phyloP scores from a whole-genome alignment of 2,329 filamentous ascomycete species.

The Elsinoe batatas region DNA sequence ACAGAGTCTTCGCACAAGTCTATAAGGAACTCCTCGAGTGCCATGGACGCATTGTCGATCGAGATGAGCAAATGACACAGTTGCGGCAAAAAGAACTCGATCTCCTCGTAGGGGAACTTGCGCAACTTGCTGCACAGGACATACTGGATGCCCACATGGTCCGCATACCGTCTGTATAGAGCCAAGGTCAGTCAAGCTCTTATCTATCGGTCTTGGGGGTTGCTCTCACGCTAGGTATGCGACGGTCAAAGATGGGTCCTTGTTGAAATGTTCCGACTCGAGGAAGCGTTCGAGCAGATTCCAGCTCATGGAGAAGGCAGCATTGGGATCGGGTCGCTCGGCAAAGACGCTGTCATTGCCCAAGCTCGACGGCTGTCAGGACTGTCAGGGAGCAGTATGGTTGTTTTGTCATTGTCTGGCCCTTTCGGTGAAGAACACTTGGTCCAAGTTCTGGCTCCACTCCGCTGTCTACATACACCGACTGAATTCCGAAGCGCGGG shows the following conservation, averaged over 20 bases:
- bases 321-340: constrained; percentile 13
- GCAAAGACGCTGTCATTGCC: constrained; percentile 15
- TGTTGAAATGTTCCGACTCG: constrained; percentile 89
- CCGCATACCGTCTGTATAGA: constrained; percentile 62
- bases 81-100: constrained; percentile 81
- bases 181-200: constrained; percentile 15
- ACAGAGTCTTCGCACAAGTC: constrained; percentile 82
- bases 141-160: constrained; percentile 84
- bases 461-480: not conserved
- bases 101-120: constrained; percentile 81
- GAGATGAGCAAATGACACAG: constrained; percentile 81
- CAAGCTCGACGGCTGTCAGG: constrained; percentile 1
- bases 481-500: constrained; percentile 1
- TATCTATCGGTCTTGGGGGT: constrained; percentile 14
- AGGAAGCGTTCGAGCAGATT: constrained; percentile 83
- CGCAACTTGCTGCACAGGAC: constrained; percentile 81
- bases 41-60: constrained; percentile 86
- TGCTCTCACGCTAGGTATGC: constrained; percentile 72
- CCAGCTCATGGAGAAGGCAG: constrained; percentile 47
- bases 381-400: not conserved
- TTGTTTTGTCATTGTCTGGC: constrained; percentile 10
- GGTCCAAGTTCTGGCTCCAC: constrained; percentile 3
- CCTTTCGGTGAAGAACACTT: constrained; percentile 6
- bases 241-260: constrained; percentile 78
- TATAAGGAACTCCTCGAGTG: constrained; percentile 75